Conservation (phyloP, 805 yeast genomes). For the Suhomyces vadensis region DNA sequence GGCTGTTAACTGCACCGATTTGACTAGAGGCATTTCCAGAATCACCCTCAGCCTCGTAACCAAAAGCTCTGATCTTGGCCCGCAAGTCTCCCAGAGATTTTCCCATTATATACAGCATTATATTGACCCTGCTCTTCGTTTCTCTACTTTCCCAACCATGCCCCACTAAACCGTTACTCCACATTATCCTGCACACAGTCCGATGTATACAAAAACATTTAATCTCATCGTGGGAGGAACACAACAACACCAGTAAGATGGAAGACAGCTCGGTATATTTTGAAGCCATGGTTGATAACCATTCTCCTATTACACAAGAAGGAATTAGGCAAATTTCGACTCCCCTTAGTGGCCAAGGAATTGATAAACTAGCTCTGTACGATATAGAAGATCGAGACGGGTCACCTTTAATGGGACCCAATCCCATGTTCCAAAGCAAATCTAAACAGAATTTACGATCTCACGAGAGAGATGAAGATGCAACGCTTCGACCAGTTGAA, state of each 20-base stretch:
- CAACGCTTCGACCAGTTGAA: neutral
- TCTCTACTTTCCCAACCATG: neutral
- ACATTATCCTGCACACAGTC: constrained; percentile 2
- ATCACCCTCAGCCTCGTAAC: neutral
- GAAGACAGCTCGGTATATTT: constrained; percentile 3
- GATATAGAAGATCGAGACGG: neutral
- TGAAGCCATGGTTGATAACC: constrained; percentile 1
- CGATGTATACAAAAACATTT: neutral
- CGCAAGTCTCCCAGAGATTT: neutral
- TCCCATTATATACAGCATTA: neutral
- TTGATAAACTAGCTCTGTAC: constrained; percentile 2
- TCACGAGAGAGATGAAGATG: neutral
- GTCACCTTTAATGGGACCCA: neutral
- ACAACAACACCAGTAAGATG: neutral
- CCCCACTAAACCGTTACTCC: neutral
- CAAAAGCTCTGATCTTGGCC: constrained; percentile 1
- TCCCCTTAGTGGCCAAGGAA: constrained; percentile 7
- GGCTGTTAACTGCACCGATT: neutral
- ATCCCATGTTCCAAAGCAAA: neutral
- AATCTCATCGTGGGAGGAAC: neutral
- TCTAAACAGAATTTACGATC: neutral
- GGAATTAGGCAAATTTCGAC: constrained; percentile 11
- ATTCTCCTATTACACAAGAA: constrained; percentile 20
- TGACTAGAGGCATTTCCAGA: no score
- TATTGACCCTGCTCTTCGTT: no score